These are phyloP conservation scores for Neurospora sp. DNA, from an alignment of 495 filamentous ascomycete genomes.

Conservation along the genomic window DNA sequence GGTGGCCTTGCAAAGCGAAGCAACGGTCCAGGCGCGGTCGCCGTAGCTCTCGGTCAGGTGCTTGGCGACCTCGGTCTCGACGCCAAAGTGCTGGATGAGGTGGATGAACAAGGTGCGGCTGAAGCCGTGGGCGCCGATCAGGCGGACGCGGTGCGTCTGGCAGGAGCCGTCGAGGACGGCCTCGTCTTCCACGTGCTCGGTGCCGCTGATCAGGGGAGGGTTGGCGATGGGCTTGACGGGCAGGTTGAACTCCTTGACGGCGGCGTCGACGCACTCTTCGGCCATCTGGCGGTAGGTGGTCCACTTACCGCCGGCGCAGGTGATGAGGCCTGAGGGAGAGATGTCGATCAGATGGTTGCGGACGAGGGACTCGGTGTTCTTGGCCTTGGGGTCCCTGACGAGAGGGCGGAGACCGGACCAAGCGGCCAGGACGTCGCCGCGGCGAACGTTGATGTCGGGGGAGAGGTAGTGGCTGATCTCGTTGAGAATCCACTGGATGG, in stretches of 20 bases:
- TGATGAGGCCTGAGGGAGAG: constrained; percentile 77
- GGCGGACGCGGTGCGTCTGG: constrained; percentile 82
- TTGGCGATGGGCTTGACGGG: constrained; percentile 45
- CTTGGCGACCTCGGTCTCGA: constrained; percentile 91
- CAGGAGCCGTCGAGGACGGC: constrained; percentile 74
- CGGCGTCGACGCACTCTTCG: constrained; percentile 91
- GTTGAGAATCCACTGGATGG: constrained; percentile 92
- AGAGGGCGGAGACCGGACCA: constrained; percentile 94
- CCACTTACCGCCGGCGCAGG: constrained; percentile 97
- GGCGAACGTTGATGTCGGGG: constrained; percentile 86
- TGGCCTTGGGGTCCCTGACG: constrained; percentile 87
- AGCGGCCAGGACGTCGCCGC: constrained; percentile 89
- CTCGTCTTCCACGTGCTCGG: constrained; percentile 62
- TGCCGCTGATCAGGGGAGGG: constrained; percentile 68
- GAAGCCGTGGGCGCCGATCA: constrained; percentile 90
- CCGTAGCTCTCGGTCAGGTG: constrained; percentile 86
- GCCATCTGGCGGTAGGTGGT: constrained; percentile 99
- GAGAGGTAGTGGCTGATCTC: constrained; percentile 85
- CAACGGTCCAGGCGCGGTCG: constrained; percentile 93
- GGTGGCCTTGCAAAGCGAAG: constrained; percentile 71
- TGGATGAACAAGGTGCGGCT: constrained; percentile 97
- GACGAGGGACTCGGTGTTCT: constrained; percentile 89
- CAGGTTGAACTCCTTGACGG: constrained; percentile 69
- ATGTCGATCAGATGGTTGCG: constrained; percentile 90
- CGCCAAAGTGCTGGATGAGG: constrained; percentile 91